Evolutionary conservation across 1,284 basidiomycete genomes (phyloP).

Genomic region (Lentinus polychrous): DNA sequence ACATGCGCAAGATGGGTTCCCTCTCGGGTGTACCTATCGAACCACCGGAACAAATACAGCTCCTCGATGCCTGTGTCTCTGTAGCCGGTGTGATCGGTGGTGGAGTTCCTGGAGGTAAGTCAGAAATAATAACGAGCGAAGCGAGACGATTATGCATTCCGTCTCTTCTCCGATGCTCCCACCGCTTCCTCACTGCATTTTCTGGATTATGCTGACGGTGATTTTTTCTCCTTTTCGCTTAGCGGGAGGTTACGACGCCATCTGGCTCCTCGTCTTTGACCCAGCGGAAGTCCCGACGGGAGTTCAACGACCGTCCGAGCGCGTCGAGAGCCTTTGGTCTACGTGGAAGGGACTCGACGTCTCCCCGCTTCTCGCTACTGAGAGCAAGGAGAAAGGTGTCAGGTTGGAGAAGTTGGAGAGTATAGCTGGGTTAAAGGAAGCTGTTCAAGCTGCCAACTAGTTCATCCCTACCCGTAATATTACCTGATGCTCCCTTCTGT

Average conservation of each 20-base stretch:
- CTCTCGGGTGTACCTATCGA: slow-evolving; percentile 85
- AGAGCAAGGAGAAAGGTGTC: slow-evolving; percentile 71
- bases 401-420: slow-evolving; percentile 53
- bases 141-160: slow-evolving; percentile 1
- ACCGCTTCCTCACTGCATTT: slow-evolving; percentile 1
- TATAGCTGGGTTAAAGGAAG: slow-evolving; percentile 56
- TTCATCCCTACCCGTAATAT: too few relatives aligned
- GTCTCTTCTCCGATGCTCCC: not conserved
- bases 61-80: slow-evolving; percentile 78
- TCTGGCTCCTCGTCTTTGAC: slow-evolving; percentile 86
- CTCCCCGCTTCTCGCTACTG: slow-evolving; percentile 71
- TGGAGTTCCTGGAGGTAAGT: slow-evolving; percentile 90
- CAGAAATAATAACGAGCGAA: not conserved
- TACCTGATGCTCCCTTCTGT: too few relatives aligned
- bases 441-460: slow-evolving; percentile 21
- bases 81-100: slow-evolving; percentile 86
- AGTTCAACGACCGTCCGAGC: slow-evolving; percentile 23
- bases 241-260: slow-evolving; percentile 97
- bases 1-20: slow-evolving; percentile 87
- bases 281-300: slow-evolving; percentile 40
- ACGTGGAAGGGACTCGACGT: slow-evolving; percentile 70
- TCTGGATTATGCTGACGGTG: not conserved
- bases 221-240: slow-evolving; percentile 3
- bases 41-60: slow-evolving; percentile 79
- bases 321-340: slow-evolving; percentile 72